phyloP scores from a whole-genome alignment of 2,329 filamentous ascomycete genomes.

The Hirsutella rhossiliensis region DNA sequence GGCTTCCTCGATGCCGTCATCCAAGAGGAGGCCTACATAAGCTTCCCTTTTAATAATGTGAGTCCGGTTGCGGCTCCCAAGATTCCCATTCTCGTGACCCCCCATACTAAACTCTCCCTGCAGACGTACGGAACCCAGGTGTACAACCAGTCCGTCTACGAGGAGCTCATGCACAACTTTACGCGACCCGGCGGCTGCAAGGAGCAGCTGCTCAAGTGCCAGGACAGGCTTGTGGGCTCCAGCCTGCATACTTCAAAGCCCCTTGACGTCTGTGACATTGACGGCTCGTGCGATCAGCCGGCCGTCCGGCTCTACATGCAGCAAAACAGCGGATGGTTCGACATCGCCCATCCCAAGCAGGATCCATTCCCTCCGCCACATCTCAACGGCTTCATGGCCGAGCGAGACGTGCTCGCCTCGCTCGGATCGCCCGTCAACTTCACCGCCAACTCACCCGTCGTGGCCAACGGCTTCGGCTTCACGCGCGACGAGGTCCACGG shows the following conservation, averaged over 20 bases:
- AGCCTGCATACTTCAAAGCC: background rate
- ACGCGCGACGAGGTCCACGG: constrained; percentile 42
- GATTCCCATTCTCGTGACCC: too few relatives aligned
- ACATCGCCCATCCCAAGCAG: constrained; percentile 39
- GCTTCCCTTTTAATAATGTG: constrained; percentile 45
- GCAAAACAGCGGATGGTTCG: constrained; percentile 32
- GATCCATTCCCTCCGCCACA: constrained; percentile 46
- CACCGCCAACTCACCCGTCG: constrained; percentile 29
- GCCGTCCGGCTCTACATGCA: background rate
- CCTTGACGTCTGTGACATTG: background rate
- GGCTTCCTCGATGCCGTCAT: constrained; percentile 53
- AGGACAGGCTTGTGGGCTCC: constrained; percentile 27
- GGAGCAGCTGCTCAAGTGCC: constrained; percentile 38
- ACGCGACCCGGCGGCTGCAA: constrained; percentile 32
- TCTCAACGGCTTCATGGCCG: constrained; percentile 35
- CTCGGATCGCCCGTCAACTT: constrained; percentile 52
- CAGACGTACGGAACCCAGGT: constrained; percentile 44
- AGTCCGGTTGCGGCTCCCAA: background rate
- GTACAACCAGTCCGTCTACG: constrained; percentile 25
- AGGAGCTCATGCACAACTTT: constrained; percentile 18
- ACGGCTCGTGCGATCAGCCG: background rate
- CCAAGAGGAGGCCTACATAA: constrained; percentile 43
- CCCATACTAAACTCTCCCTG: too few relatives aligned
- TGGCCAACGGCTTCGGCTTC: constrained; percentile 42
- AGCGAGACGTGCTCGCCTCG: constrained; percentile 39